Evolutionary conservation across 768 basidiomycete genomes (phyloP).

Genomic region (Tylopilus subfusipes): DNA sequence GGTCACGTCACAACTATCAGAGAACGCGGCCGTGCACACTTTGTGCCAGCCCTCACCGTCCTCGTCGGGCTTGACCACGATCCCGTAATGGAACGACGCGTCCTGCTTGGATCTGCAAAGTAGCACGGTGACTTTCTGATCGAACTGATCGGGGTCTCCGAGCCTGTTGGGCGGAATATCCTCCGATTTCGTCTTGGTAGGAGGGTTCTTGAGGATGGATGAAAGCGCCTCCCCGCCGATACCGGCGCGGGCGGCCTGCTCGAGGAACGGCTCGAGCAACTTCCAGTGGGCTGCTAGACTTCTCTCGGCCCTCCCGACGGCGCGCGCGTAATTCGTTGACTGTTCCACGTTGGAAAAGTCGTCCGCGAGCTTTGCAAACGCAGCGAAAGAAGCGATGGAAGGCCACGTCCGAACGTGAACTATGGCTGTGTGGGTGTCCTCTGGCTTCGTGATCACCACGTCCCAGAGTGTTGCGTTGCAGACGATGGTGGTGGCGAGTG

Average conservation of each 20-base stretch:
- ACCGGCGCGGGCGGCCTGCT: not conserved
- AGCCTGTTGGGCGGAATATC: conserved; percentile 2
- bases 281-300: not conserved
- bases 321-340: not conserved
- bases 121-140: not conserved
- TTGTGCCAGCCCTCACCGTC: not conserved
- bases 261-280: not conserved
- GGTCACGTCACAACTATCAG: not conserved
- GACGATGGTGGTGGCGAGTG: not conserved
- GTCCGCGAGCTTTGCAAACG: not conserved
- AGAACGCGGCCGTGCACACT: conserved; percentile 11
- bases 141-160: not conserved
- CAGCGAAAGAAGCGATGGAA: not conserved
- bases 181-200: not conserved
- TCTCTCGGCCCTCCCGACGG: conserved; percentile 1
- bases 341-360: conserved; percentile 1
- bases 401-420: not conserved
- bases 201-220: not conserved
- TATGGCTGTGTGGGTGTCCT: not conserved
- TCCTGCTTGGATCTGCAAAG: conserved; percentile 6
- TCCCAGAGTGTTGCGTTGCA: not conserved
- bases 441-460: not conserved
- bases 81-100: conserved; percentile 6
- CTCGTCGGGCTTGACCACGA: not conserved
- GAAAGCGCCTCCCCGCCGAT: not conserved